Evolutionary conservation across 2,329 filamentous ascomycete species (phyloP).

Genomic region (Botrytis hyacinthi): DNA sequence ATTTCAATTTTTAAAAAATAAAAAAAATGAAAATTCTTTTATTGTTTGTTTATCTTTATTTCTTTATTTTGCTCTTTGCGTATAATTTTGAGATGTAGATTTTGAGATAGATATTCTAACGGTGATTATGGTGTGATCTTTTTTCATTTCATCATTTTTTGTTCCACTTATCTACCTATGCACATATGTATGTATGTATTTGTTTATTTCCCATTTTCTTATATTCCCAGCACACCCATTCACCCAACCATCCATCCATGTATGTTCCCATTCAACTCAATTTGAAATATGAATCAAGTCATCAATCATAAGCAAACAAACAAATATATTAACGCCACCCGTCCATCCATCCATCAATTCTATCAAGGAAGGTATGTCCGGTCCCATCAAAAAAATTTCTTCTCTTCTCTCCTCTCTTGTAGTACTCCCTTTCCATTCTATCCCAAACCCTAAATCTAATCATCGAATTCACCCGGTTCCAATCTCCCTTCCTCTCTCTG

Average conservation of each 20-base stretch:
- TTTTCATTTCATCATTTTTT: not conserved
- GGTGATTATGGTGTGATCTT: not conserved
- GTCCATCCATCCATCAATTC: not conserved
- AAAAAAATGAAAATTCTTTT: no score
- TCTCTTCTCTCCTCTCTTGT: not conserved
- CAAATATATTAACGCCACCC: not conserved
- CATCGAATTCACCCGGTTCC: slow-evolving; percentile 21
- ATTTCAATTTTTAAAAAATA: not conserved
- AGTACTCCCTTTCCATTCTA: not conserved
- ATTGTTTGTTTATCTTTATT: no score
- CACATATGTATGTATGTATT: not conserved
- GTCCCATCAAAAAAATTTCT: not conserved
- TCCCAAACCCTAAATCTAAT: slow-evolving; percentile 5
- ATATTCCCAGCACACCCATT: not conserved
- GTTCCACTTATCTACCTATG: not conserved
- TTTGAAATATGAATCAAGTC: not conserved
- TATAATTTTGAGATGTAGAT: not conserved
- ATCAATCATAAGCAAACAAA: not conserved
- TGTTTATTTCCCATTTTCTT: not conserved
- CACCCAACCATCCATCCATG: not conserved
- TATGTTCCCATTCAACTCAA: not conserved
- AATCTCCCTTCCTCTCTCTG: slow-evolving; percentile 20
- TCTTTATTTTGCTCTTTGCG: no score
- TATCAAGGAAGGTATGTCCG: not conserved
- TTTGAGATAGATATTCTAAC: not conserved